Conservation (phyloP, 1,284 basidiomycete species). For the Leucoagaricus sp. region DNA sequence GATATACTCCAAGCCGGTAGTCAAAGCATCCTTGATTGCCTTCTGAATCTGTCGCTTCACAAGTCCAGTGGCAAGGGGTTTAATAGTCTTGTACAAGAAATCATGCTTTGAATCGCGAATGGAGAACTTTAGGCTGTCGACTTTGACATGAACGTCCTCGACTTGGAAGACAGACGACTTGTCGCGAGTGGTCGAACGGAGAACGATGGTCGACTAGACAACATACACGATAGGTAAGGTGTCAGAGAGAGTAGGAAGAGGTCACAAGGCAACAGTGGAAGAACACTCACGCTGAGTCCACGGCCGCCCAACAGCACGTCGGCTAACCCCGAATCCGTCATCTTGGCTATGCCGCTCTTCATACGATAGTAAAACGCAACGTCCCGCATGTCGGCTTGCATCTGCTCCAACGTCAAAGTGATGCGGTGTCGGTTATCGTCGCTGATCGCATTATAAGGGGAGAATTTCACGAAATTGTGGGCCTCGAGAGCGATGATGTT, state of each 20-base stretch:
- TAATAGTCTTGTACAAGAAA: slow-evolving; percentile 83
- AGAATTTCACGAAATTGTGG: slow-evolving; percentile 84
- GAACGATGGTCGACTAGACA: slow-evolving; percentile 52
- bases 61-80: slow-evolving; percentile 73
- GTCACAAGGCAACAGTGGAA: no score
- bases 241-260: no score
- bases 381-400: slow-evolving; percentile 94
- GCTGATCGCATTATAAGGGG: slow-evolving; percentile 63
- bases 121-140: slow-evolving; percentile 85
- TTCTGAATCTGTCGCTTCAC: slow-evolving; percentile 92
- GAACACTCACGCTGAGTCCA: slow-evolving; percentile 57
- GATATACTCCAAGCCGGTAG: slow-evolving; percentile 81
- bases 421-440: slow-evolving; percentile 73
- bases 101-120: slow-evolving; percentile 95
- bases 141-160: slow-evolving; percentile 76
- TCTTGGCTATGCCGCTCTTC: slow-evolving; percentile 78
- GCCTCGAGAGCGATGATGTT: slow-evolving; percentile 82
- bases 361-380: slow-evolving; percentile 86
- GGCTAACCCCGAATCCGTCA: slow-evolving; percentile 89
- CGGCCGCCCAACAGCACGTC: slow-evolving; percentile 88
- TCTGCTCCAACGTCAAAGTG: slow-evolving; percentile 75
- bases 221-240: not conserved
- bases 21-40: slow-evolving; percentile 78
- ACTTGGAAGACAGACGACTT: slow-evolving; percentile 77
- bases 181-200: slow-evolving; percentile 69